Conservation (phyloP, 2,329 filamentous ascomycete genomes). For the Sarocladiaceae sp. region DNA sequence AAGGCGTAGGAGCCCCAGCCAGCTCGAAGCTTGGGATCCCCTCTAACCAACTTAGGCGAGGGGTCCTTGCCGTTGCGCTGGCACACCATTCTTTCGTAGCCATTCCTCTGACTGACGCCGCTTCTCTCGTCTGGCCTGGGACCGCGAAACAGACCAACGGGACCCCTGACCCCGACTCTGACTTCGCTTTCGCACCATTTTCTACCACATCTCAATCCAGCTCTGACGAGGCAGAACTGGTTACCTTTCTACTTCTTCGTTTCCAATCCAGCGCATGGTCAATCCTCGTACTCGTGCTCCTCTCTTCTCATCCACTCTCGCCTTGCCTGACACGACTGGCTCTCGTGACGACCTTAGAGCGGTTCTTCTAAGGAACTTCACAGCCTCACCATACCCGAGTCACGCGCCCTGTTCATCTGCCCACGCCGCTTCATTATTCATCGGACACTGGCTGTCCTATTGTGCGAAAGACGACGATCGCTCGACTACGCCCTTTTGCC, state of each 20-base stretch:
- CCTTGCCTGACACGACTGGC: background rate
- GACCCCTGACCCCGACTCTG: constrained; percentile 9
- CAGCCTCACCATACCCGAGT: background rate
- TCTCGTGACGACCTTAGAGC: background rate
- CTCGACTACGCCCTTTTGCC: background rate
- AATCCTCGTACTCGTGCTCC: background rate
- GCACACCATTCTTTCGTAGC: constrained; percentile 4
- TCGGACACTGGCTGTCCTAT: constrained; percentile 1
- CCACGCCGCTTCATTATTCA: background rate
- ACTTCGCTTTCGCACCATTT: background rate
- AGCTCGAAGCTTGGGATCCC: constrained; percentile 2
- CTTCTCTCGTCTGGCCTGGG: too few species aligned
- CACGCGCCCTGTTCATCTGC: background rate
- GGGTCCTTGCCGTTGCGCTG: background rate
- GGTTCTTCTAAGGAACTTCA: background rate
- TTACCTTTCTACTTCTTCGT: background rate
- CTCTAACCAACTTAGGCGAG: background rate
- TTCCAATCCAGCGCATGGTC: too few species aligned
- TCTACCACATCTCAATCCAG: background rate
- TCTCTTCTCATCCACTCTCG: background rate
- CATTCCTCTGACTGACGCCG: background rate
- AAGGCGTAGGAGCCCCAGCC: background rate
- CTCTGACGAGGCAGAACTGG: background rate
- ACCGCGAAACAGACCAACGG: constrained; percentile 3
- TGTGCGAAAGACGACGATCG: background rate